These are phyloP conservation scores for Vigna hirtella DNA, from an alignment of 306 rosid species.

Conservation along the genomic window DNA sequence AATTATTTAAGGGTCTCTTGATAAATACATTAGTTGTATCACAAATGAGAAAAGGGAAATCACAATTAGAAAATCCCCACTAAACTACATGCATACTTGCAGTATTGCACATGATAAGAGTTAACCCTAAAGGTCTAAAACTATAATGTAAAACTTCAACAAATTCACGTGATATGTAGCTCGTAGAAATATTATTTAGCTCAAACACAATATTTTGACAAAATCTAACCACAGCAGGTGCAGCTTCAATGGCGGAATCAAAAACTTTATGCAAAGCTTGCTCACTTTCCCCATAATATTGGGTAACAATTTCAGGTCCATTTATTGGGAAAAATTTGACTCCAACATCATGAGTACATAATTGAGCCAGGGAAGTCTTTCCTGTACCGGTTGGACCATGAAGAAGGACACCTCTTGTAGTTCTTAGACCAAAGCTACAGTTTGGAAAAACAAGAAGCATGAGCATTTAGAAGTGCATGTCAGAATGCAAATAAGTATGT, in stretches of 20 bases:
- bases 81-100: constrained; percentile 17
- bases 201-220: constrained; percentile 30
- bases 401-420: constrained; percentile 90
- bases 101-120: not conserved
- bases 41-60: constrained; percentile 8
- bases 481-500: constrained; percentile 30
- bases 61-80: not conserved
- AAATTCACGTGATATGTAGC: constrained; percentile 23
- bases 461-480: constrained; percentile 33
- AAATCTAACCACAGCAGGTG: constrained; percentile 90
- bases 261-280: constrained; percentile 69
- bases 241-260: constrained; percentile 76
- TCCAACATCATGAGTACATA: constrained; percentile 80
- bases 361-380: constrained; percentile 80
- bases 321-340: constrained; percentile 71
- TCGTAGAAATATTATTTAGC: constrained; percentile 29
- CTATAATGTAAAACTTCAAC: constrained; percentile 11
- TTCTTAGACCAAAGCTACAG: constrained; percentile 78
- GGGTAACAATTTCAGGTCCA: constrained; percentile 85
- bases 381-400: constrained; percentile 99
- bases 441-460: constrained; percentile 40
- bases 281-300: constrained; percentile 89
- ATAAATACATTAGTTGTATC: not conserved
- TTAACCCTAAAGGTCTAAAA: constrained; percentile 22
- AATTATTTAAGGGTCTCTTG: not conserved